Conservation (phyloP, 352 stramenopile species). For the Globisporangium takayamanum region DNA sequence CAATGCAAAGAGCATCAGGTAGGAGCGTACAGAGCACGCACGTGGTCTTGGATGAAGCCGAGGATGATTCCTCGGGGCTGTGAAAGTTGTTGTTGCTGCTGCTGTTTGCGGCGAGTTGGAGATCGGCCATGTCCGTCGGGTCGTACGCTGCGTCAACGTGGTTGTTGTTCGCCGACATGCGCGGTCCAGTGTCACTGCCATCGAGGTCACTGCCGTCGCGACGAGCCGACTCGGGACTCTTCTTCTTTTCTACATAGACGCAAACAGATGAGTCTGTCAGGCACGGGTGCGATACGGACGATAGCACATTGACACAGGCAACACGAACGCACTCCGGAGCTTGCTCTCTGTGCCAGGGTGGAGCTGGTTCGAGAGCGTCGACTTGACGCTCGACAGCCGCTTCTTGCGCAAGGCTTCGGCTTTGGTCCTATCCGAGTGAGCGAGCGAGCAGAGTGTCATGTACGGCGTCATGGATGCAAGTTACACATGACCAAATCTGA, state of each 20-base stretch:
- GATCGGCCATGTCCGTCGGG: neutral
- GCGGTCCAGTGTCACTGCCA: neutral
- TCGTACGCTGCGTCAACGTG: conserved; percentile 13
- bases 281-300: neutral
- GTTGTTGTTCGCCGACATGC: conserved; percentile 17
- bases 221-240: conserved; percentile 18
- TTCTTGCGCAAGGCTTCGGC: conserved; percentile 61
- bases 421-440: conserved; percentile 59
- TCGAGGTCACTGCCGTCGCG: conserved; percentile 14
- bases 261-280: conserved; percentile 1
- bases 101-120: neutral
- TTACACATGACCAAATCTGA: no score
- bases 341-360: conserved; percentile 58
- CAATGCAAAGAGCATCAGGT: neutral
- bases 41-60: neutral
- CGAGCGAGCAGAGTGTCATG: neutral
- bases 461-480: neutral
- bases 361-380: conserved; percentile 73
- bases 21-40: neutral
- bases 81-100: conserved; percentile 7
- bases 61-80: conserved; percentile 1
- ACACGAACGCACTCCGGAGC: conserved; percentile 41
- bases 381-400: conserved; percentile 63
- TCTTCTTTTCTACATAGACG: conserved; percentile 31
- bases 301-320: neutral